Evolutionary conservation across 2,329 filamentous ascomycete species (phyloP).

Genomic region (Xylariaceae sp.): DNA sequence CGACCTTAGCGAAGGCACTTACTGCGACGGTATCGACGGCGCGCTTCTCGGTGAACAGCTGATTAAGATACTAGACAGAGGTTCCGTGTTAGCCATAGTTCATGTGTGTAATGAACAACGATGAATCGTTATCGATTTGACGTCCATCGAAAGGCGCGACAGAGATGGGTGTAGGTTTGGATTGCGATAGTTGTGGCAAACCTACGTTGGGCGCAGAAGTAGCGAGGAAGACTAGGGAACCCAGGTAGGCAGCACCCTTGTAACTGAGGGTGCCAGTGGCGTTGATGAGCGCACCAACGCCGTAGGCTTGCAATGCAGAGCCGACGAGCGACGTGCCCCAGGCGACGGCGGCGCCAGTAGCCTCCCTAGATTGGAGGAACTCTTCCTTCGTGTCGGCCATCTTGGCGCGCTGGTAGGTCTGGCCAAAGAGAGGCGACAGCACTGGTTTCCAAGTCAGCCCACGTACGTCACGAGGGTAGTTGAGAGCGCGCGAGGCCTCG

Average conservation of each 20-base stretch:
- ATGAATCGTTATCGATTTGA: neutral
- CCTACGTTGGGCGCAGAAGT: conserved; percentile 81
- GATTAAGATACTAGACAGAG: conserved; percentile 68
- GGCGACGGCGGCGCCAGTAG: conserved; percentile 77
- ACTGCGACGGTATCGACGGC: conserved; percentile 87
- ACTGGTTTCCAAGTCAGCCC: conserved; percentile 41
- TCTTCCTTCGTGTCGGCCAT: conserved; percentile 91
- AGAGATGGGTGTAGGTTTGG: neutral
- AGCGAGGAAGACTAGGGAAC: conserved; percentile 85
- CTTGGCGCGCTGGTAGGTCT: conserved; percentile 91
- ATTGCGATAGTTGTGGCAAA: neutral
- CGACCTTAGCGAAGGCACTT: conserved; percentile 74
- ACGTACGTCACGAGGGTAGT: neutral
- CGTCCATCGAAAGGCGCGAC: neutral
- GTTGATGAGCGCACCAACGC: conserved; percentile 86
- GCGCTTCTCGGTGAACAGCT: conserved; percentile 87
- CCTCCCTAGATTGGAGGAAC: conserved; percentile 91
- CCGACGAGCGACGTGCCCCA: conserved; percentile 89
- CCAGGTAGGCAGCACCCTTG: conserved; percentile 94
- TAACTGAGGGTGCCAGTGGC: conserved; percentile 92
- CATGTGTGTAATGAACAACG: neutral
- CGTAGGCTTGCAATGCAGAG: conserved; percentile 83
- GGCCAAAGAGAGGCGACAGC: conserved; percentile 83
- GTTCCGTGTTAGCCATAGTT: neutral
- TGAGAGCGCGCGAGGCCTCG: neutral